Base-by-base conservation (phyloP, 768 basidiomycete species). In the Pisolithus orientalis region DNA sequence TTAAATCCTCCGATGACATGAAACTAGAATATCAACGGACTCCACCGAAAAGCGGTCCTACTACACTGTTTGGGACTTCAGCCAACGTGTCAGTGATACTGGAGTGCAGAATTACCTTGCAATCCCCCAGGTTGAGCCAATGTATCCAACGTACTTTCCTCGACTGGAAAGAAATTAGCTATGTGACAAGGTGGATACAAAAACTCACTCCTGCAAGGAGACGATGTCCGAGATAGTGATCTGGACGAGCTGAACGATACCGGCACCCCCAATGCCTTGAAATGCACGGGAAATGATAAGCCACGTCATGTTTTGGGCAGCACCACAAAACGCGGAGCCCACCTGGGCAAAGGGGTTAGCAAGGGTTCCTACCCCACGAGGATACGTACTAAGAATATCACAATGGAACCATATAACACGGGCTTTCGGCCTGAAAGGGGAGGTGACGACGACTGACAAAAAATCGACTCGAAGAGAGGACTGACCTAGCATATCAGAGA, bases 191-290 rank as follows among this genome's bases (percentile, higher is more conserved):
- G 45, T 24, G 28, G 38, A 47, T 14, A 16, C 29, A 14, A 11
- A 11, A 14, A 69, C 82, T 44, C 65, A 87, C 87, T 90, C 83
- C 70, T 82, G 72, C 37, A 94, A 68, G 0, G 90, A 80, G 0
- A 91, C 86, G 38, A 94, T 90, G 66, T 94, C 92, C 39, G 85
- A 81, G 39, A 90, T 82, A 2, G 81, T 87, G 59, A 91, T 90
- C 47, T 84, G 78, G 5, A 86, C 84, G 56, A 90, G 71, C 62
- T 87, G 86, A 14, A 90, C 72, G 54, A 90, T 84, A 4, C 87
- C 89, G 6, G 87, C 88, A 6, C 87, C 88, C 28, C 90, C 90
- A 32, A 92, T 82, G 7, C 90, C 90, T 64, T 92, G 90, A 3
- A 94, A 71, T 3, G 87, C 90, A 57, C 90, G 80, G 43, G 78